Percentiles rank a stretch among this genome's conserved stretches.
phyloP scores from a whole-genome alignment of 208 protist genomes.

The Crithidia expoeki region DNA sequence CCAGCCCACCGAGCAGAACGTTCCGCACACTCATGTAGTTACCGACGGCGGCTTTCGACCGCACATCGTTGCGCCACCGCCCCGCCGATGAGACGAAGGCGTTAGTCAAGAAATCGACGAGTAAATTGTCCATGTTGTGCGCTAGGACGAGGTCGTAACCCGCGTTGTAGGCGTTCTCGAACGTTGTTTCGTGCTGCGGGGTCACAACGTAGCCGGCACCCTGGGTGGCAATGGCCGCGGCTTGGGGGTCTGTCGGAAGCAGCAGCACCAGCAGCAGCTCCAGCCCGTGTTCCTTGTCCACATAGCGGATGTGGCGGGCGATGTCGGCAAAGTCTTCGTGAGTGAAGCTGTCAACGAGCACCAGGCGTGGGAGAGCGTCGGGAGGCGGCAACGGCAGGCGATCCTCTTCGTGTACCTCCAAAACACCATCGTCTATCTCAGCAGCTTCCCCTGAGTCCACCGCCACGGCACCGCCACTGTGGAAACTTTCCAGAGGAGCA shows the following conservation, averaged over 20 bases:
- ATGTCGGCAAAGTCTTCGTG: slow-evolving; percentile 82
- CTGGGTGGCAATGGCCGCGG: slow-evolving; percentile 33
- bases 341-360: slow-evolving; percentile 83
- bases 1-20: slow-evolving; percentile 56
- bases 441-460: too few species aligned
- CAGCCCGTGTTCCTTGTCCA: slow-evolving; percentile 70
- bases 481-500: too few species aligned
- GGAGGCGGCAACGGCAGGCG: slow-evolving; percentile 26
- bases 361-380: slow-evolving; percentile 65
- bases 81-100: slow-evolving; percentile 75
- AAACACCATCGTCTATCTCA: neutral
- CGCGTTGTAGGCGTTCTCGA: slow-evolving; percentile 64
- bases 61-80: slow-evolving; percentile 78
- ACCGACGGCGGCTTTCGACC: slow-evolving; percentile 68
- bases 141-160: slow-evolving; percentile 83
- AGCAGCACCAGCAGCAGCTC: slow-evolving; percentile 73
- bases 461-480: too few species aligned
- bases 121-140: slow-evolving; percentile 76
- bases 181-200: slow-evolving; percentile 49
- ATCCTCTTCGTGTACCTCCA: slow-evolving; percentile 16
- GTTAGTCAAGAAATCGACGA: slow-evolving; percentile 76
- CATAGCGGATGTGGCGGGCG: slow-evolving; percentile 62
- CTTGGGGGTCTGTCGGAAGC: slow-evolving; percentile 34
- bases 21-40: slow-evolving; percentile 81
- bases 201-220: slow-evolving; percentile 59